phyloP scores from a whole-genome alignment of 257 asterid species.

The Jaltomata sinuosa region DNA sequence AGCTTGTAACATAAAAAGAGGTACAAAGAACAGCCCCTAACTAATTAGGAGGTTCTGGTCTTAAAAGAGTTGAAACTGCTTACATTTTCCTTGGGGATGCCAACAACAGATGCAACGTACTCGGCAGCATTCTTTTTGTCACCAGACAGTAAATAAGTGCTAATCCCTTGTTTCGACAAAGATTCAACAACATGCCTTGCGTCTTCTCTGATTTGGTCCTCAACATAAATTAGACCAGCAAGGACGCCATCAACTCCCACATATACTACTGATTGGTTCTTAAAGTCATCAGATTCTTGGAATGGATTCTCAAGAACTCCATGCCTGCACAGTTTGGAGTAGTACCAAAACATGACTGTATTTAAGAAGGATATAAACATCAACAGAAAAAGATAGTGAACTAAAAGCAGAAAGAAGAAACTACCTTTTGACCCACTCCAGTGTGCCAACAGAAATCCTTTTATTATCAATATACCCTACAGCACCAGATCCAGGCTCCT shows the following conservation, averaged over 20 bases:
- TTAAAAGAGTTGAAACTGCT: constrained; percentile 16
- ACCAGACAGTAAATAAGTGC: constrained; percentile 83
- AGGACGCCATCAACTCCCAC: constrained; percentile 79
- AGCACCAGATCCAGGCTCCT: constrained; percentile 99
- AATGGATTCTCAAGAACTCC: constrained; percentile 58
- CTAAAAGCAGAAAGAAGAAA: neutral
- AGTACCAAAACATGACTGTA: neutral
- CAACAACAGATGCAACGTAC: constrained; percentile 94
- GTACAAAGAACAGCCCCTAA: neutral
- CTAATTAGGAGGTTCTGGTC: neutral
- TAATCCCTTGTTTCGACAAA: constrained; percentile 69
- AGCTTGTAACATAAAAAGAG: neutral
- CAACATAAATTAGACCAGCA: constrained; percentile 89
- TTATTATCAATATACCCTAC: constrained; percentile 61
- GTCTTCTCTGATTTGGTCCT: constrained; percentile 98
- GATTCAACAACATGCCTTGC: constrained; percentile 75
- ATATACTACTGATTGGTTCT: constrained; percentile 85
- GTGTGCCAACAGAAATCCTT: constrained; percentile 79
- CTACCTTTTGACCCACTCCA: constrained; percentile 95
- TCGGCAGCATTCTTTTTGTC: constrained; percentile 92
- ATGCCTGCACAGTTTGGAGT: constrained; percentile 40
- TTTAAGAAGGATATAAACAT: neutral
- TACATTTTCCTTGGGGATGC: constrained; percentile 86
- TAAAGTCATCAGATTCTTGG: constrained; percentile 64
- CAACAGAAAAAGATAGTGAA: neutral